A percentile compares a stretch with the other conserved stretches of the same genome.
These are phyloP conservation scores for Cucurbitaria berberidis DNA, from an alignment of 2,329 filamentous ascomycete genomes.

Conservation along the genomic window DNA sequence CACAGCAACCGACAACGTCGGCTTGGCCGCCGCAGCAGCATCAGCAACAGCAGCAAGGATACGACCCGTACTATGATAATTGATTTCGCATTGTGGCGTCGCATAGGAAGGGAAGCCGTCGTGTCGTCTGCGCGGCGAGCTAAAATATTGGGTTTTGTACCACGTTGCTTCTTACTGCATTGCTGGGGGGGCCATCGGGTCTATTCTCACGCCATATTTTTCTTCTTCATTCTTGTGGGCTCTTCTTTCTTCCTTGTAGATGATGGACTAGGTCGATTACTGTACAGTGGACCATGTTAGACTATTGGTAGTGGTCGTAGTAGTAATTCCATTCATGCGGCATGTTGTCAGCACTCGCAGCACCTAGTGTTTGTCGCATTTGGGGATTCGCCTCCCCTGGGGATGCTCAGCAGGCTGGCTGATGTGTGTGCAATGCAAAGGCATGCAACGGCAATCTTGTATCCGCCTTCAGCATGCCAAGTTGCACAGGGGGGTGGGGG, in stretches of 20 bases:
- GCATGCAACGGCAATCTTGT: neutral
- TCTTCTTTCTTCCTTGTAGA: slow-evolving; percentile 2
- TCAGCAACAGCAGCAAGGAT: slow-evolving; percentile 48
- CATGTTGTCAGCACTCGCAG: slow-evolving; percentile 3
- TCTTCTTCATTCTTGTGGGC: slow-evolving; percentile 3
- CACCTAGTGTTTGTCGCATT: neutral
- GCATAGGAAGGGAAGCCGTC: slow-evolving; percentile 29
- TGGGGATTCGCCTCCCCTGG: neutral
- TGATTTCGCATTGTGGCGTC: slow-evolving; percentile 42
- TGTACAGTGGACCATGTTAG: slow-evolving; percentile 17
- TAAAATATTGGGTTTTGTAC: slow-evolving; percentile 38
- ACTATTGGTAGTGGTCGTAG: slow-evolving; percentile 19
- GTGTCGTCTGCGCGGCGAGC: slow-evolving; percentile 25
- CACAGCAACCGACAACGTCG: slow-evolving; percentile 46
- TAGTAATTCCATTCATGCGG: slow-evolving; percentile 20
- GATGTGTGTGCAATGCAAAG: no score
- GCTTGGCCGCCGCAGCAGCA: slow-evolving; percentile 45
- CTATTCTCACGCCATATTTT: slow-evolving; percentile 6
- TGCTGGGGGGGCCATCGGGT: slow-evolving; percentile 26
- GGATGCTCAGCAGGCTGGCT: neutral
- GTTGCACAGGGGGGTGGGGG: no score
- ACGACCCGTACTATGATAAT: slow-evolving; percentile 50
- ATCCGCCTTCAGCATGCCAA: slow-evolving; percentile 3
- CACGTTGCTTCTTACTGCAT: slow-evolving; percentile 37
- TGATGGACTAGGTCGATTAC: slow-evolving; percentile 1